A percentile compares a stretch with the other conserved stretches of the same genome.
These are phyloP conservation scores for Microbotryum scabiosae DNA, from an alignment of 1,284 basidiomycete species.

Conservation along the genomic window DNA sequence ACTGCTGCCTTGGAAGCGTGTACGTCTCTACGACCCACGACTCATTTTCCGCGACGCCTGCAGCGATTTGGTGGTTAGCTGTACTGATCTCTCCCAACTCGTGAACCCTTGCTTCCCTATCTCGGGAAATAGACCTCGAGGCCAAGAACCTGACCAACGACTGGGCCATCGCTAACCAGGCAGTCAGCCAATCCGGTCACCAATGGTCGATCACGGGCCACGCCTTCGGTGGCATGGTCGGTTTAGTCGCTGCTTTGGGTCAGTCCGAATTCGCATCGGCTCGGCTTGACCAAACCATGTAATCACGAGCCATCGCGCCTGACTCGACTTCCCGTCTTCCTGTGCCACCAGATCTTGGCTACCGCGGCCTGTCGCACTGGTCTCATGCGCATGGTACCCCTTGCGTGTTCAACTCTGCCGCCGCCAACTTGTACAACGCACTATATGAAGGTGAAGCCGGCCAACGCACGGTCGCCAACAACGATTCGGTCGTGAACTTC, in stretches of 20 bases:
- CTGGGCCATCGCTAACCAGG: slow-evolving; percentile 25
- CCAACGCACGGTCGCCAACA: slow-evolving; percentile 32
- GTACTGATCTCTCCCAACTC: not conserved
- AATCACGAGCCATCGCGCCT: not conserved
- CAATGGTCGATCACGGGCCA: slow-evolving; percentile 35
- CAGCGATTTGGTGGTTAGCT: not conserved
- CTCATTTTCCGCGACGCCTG: too few species aligned
- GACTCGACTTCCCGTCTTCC: not conserved
- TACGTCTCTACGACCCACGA: too few species aligned
- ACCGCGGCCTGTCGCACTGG: slow-evolving; percentile 25
- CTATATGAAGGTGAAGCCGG: slow-evolving; percentile 27
- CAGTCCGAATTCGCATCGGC: not conserved
- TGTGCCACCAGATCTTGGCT: slow-evolving; percentile 22
- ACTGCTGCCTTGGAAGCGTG: slow-evolving; percentile 18
- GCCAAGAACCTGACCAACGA: slow-evolving; percentile 32
- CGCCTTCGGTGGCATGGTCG: slow-evolving; percentile 31
- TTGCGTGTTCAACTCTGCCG: slow-evolving; percentile 30
- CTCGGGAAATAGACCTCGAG: slow-evolving; percentile 24
- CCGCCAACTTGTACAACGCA: slow-evolving; percentile 30
- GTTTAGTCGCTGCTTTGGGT: slow-evolving; percentile 27
- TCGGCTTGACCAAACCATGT: not conserved
- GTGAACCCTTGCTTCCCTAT: not conserved
- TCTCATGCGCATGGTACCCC: slow-evolving; percentile 16
- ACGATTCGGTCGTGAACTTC: slow-evolving; percentile 25
- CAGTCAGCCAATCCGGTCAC: slow-evolving; percentile 28